Conservation (phyloP, 1,139 yeast species). For the Taiozyma sp. region DNA sequence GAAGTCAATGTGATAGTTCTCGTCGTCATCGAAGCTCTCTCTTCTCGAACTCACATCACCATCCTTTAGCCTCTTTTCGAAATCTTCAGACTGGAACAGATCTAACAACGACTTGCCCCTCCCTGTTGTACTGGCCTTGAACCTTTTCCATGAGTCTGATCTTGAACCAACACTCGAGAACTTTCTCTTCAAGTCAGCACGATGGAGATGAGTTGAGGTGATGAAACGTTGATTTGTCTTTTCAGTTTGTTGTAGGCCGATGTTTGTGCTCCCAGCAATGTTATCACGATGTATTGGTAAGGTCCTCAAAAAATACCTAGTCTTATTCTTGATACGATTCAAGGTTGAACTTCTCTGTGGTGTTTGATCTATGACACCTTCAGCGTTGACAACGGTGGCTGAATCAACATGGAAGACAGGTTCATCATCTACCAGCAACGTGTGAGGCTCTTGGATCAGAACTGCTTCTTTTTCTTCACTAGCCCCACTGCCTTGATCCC, state of each 20-base stretch:
- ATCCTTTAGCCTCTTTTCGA: conserved; percentile 7
- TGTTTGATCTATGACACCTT: background rate
- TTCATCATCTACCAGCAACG: background rate
- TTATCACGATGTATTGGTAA: conserved; percentile 7
- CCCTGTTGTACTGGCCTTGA: background rate
- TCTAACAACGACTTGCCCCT: conserved; percentile 3
- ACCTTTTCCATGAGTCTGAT: background rate
- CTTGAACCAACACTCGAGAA: background rate
- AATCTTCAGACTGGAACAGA: conserved; percentile 11
- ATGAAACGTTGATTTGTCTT: background rate
- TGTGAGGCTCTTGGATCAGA: background rate
- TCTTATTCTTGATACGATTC: conserved; percentile 7
- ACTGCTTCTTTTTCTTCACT: background rate
- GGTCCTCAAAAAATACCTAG: conserved; percentile 5
- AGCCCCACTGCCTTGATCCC: background rate
- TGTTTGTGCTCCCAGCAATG: background rate
- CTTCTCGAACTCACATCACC: conserved; percentile 8
- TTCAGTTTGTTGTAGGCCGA: background rate
- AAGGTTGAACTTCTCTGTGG: conserved; percentile 6
- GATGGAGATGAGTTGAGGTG: background rate
- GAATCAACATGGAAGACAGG: conserved; percentile 2
- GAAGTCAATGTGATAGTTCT: conserved; percentile 6
- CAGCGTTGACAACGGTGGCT: conserved; percentile 5
- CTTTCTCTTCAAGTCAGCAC: background rate
- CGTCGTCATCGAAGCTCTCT: conserved; percentile 5